These are phyloP conservation scores for Pseudogymnoascus sp. DNA, from an alignment of 2,329 filamentous ascomycete genomes.

Conservation along the genomic window DNA sequence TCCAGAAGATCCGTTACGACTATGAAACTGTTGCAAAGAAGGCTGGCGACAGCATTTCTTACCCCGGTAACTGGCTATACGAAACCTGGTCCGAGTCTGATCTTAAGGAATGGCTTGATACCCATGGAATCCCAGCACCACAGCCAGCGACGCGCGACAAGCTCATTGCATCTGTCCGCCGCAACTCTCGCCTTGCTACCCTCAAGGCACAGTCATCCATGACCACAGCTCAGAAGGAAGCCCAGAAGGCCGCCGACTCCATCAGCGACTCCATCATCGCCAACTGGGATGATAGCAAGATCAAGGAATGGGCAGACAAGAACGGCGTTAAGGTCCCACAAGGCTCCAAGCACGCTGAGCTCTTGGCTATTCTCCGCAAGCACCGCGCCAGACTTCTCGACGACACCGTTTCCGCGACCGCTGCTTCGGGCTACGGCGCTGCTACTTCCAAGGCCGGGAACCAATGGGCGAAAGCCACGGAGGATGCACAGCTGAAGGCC, in stretches of 20 bases:
- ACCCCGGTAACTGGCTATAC: constrained; percentile 94
- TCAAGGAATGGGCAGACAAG: constrained; percentile 91
- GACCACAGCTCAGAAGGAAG: constrained; percentile 53
- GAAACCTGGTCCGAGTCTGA: constrained; percentile 84
- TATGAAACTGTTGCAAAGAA: constrained; percentile 73
- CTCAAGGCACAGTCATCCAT: constrained; percentile 56
- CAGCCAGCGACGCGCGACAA: constrained; percentile 80
- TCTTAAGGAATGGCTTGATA: constrained; percentile 87
- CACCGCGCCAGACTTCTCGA: constrained; percentile 65
- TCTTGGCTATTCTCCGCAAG: constrained; percentile 83
- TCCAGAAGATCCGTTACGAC: constrained; percentile 68
- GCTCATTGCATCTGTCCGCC: constrained; percentile 79
- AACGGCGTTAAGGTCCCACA: constrained; percentile 85
- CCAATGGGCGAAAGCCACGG: constrained; percentile 66
- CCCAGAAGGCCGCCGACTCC: constrained; percentile 61
- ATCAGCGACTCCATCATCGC: constrained; percentile 79
- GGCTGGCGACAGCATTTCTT: constrained; percentile 66
- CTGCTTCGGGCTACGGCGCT: constrained; percentile 54
- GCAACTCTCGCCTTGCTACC: constrained; percentile 76
- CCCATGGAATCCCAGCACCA: constrained; percentile 74
- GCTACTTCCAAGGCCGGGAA: constrained; percentile 70
- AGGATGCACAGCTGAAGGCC: constrained; percentile 52
- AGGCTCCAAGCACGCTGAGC: constrained; percentile 81
- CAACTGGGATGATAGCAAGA: constrained; percentile 78
- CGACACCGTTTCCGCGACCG: constrained; percentile 51